These are phyloP conservation scores for Microcyclosporella mali DNA, from an alignment of 2,329 filamentous ascomycete genomes.

Conservation along the genomic window DNA sequence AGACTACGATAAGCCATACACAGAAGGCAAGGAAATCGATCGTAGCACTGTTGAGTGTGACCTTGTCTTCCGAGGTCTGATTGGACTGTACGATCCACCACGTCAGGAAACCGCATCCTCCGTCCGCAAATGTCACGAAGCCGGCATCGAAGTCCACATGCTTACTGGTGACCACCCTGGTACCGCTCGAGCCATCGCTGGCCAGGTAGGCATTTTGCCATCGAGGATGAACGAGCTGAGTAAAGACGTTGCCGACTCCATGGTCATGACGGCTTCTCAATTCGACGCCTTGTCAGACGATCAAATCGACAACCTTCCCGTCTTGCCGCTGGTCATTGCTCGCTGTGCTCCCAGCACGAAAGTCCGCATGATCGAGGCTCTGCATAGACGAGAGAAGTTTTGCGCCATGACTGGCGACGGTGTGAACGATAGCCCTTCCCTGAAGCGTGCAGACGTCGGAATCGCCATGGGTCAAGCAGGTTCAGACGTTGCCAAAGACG, in stretches of 20 bases:
- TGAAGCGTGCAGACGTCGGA: conserved; percentile 75
- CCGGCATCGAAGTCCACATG: conserved; percentile 77
- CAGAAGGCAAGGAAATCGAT: conserved; percentile 46
- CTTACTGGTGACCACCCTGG: conserved; percentile 76
- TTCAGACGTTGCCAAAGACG: conserved; percentile 79
- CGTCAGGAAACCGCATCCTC: conserved; percentile 71
- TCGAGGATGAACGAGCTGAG: conserved; percentile 55
- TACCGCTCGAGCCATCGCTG: conserved; percentile 71
- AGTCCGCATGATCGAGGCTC: conserved; percentile 82
- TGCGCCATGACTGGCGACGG: conserved; percentile 87
- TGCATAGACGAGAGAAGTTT: conserved; percentile 68
- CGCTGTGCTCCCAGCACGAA: conserved; percentile 82
- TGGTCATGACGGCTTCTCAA: conserved; percentile 63
- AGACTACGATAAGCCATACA: conserved; percentile 28
- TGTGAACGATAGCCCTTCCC: conserved; percentile 77
- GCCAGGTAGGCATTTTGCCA: conserved; percentile 69
- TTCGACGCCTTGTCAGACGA: conserved; percentile 62
- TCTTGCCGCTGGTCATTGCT: conserved; percentile 74
- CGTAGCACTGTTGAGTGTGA: conserved; percentile 61
- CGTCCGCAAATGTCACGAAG: conserved; percentile 63
- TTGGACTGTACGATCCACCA: conserved; percentile 81
- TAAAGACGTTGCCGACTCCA: conserved; percentile 56
- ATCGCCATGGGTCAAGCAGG: conserved; percentile 85
- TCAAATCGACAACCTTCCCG: conserved; percentile 67
- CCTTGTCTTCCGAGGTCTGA: conserved; percentile 71